A percentile compares a stretch with the other conserved stretches of the same genome.
These are phyloP conservation scores for Diplodia intermedia DNA, from an alignment of 2,329 filamentous ascomycete species.

Conservation along the genomic window DNA sequence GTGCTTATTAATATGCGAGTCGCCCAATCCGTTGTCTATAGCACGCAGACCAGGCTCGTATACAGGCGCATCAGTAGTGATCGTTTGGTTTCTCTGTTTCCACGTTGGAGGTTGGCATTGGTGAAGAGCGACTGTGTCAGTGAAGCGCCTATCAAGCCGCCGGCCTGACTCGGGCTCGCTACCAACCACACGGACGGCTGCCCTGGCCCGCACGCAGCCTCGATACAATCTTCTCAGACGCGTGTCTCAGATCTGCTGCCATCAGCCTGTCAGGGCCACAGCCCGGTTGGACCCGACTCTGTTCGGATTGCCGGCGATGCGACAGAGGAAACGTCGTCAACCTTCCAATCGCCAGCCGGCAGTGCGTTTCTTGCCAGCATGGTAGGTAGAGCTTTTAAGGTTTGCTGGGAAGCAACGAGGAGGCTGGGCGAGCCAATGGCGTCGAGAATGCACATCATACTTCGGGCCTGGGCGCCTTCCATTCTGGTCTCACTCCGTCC, in stretches of 20 bases:
- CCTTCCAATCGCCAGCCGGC: no score
- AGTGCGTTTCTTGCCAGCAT: background rate
- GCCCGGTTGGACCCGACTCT: background rate
- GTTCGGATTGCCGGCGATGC: background rate
- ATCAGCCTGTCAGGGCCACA: background rate
- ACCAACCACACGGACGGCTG: background rate
- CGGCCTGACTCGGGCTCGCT: background rate
- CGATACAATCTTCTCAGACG: background rate
- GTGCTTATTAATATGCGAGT: background rate
- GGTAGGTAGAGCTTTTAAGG: background rate
- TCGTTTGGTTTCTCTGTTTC: background rate
- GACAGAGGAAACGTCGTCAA: background rate
- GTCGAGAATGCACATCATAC: constrained; percentile 10
- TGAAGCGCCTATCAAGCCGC: background rate
- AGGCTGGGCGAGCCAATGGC: constrained; percentile 5
- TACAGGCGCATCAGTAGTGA: background rate
- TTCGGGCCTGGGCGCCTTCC: background rate
- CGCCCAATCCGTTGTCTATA: background rate
- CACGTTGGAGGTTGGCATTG: no score
- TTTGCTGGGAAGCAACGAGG: background rate
- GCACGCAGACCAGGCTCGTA: background rate
- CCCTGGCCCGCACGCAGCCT: background rate
- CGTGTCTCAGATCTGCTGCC: background rate
- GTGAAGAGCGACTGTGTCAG: background rate
- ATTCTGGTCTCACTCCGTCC: constrained; percentile 1